phyloP scores from a whole-genome alignment of 345 rosid species.

The Mercurialis annua region DNA sequence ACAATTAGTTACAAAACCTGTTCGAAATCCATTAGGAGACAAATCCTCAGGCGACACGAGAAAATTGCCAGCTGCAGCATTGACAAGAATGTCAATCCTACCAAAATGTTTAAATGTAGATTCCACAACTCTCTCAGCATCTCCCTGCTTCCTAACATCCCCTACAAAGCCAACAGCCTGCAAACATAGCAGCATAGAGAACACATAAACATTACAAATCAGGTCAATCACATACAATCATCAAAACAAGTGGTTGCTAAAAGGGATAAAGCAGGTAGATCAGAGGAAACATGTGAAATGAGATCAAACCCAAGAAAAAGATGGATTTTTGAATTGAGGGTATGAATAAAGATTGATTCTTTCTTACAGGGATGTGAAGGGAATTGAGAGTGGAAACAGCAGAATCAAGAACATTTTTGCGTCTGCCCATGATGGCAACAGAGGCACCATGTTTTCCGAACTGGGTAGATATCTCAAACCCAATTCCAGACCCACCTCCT shows the following conservation, averaged over 20 bases:
- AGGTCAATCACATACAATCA: neutral
- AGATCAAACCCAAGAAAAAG: neutral
- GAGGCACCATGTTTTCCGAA: conserved; percentile 53
- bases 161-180: conserved; percentile 48
- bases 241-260: neutral
- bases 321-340: neutral
- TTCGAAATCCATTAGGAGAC: conserved; percentile 49
- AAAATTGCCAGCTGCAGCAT: conserved; percentile 62
- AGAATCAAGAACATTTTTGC: conserved; percentile 36
- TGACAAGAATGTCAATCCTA: conserved; percentile 53
- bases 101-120: conserved; percentile 43
- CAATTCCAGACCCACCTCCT: conserved; percentile 54
- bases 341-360: neutral
- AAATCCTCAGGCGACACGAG: conserved; percentile 50
- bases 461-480: conserved; percentile 45
- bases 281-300: neutral
- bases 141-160: conserved; percentile 50
- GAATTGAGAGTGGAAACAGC: conserved; percentile 36
- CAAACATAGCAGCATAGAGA: neutral
- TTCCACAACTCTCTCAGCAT: conserved; percentile 39
- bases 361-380: conserved; percentile 31
- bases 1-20: conserved; percentile 21
- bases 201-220: neutral
- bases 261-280: neutral
- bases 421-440: conserved; percentile 52